Base-by-base conservation (phyloP, 1,284 basidiomycete species). In the Cryptococcus hybrid region DNA sequence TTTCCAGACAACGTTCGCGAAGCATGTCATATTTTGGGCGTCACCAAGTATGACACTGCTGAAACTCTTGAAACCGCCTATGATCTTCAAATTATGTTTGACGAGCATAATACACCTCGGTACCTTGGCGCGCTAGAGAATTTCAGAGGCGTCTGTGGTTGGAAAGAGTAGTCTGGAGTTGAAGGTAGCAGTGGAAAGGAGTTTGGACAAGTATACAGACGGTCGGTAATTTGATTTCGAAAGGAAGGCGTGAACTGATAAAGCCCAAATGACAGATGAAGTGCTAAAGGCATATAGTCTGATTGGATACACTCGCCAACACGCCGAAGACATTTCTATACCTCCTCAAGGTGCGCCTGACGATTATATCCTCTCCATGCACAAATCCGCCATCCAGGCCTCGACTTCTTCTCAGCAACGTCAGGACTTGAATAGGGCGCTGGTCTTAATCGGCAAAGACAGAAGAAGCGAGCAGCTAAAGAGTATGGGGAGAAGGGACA, bases 41-140 rank as follows among this genome's bases (percentile, higher is more conserved):
- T 65, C 3, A 60, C 63, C 5, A 49, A 52, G 15, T 48, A 15
- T 15, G 74, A 76, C 49, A 53, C 51, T 1, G 56, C 65, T 0
- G 43, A 51, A 2, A 75, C 69, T 0, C 56, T 75, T 5, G 60
- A 62, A 24, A 46, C 44, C 5, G 73, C 70, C 0, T 76, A 76
- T 56, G 67, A 68, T 7, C 49, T 71, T 15, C 74, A 76, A 54
- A 58, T 70, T 7, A 54, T 62, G 1, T 65, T 65, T 18, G 68
- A 71, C 47, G 4, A 47, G 1, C 38, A 45, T 13, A 45, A 64
- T 34, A 47, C 56, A 0, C 53, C 64, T 0, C 39, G 35, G 11
- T 74, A 73, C 49, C 62, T 76, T 5, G 53, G 47, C 3, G 73
- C 72, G 0, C 58, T 76, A n/a, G 65, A 70, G 54, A 30, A 44